phyloP scores from a whole-genome alignment of 345 rosid species.

The Gossypium longicalyx region DNA sequence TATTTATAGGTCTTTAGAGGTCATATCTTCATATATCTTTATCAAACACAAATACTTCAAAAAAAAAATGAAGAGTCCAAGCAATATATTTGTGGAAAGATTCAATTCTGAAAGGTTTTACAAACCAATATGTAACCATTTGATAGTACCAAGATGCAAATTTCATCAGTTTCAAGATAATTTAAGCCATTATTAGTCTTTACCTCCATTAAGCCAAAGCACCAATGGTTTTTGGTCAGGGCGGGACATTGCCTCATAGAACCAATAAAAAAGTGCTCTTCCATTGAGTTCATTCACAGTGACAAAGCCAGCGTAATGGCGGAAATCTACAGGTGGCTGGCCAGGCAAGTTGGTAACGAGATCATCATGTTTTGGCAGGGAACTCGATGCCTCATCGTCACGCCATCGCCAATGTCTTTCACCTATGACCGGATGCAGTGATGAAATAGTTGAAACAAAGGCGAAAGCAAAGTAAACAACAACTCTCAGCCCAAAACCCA shows the following conservation, averaged over 20 bases:
- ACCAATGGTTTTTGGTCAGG: conserved; percentile 78
- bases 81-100: too few relatives aligned
- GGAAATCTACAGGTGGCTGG: conserved; percentile 55
- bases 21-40: accelerated
- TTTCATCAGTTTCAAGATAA: neutral
- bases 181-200: neutral
- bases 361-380: conserved; percentile 28
- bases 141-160: neutral
- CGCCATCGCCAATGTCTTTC: conserved; percentile 24
- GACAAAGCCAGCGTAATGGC: conserved; percentile 77
- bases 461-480: conserved; percentile 14
- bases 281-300: conserved; percentile 55
- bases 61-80: too few relatives aligned
- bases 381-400: conserved; percentile 15
- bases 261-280: conserved; percentile 87
- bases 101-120: too few relatives aligned
- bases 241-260: conserved; percentile 55
- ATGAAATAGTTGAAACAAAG: conserved; percentile 16
- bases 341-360: conserved; percentile 64
- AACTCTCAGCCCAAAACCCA: conserved; percentile 17
- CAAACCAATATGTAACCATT: too few relatives aligned
- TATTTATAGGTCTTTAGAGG: too few relatives aligned
- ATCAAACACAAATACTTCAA: too few relatives aligned
- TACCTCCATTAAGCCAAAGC: conserved; percentile 98
- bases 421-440: conserved; percentile 18